A percentile compares a stretch with the other conserved stretches of the same genome.
Conservation (phyloP, 805 yeast genomes). For the Debaryomyces tyrocola region DNA sequence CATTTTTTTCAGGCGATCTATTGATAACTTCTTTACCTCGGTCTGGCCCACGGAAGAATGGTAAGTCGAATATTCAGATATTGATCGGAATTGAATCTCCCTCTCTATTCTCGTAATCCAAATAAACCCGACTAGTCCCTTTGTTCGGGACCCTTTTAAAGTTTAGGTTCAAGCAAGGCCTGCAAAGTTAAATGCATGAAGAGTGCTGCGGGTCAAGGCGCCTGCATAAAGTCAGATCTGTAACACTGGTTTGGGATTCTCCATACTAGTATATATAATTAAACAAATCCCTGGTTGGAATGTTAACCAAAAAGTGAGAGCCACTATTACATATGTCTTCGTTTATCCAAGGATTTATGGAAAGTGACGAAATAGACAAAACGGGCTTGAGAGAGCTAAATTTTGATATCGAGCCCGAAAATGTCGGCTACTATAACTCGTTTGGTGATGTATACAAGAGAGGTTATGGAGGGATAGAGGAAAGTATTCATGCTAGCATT, state of each 20-base stretch:
- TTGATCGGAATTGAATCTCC: too few relatives aligned
- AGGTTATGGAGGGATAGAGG: not conserved
- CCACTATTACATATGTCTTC: not conserved
- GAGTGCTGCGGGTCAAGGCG: not conserved
- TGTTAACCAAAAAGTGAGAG: not conserved
- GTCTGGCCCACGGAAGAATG: too few relatives aligned
- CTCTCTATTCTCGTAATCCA: too few relatives aligned
- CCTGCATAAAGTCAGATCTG: not conserved
- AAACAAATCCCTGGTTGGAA: too few relatives aligned
- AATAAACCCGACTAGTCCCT: not conserved
- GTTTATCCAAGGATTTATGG: not conserved
- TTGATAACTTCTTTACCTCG: too few relatives aligned
- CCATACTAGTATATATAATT: too few relatives aligned
- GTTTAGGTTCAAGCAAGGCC: not conserved
- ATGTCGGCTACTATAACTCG: not conserved
- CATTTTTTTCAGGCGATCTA: too few relatives aligned
- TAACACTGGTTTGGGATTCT: not conserved
- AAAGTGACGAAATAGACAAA: not conserved
- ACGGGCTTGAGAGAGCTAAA: not conserved
- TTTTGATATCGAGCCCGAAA: not conserved
- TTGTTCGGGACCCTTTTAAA: not conserved
- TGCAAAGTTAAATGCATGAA: too few relatives aligned
- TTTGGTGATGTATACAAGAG: not conserved
- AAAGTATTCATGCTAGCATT: not conserved
- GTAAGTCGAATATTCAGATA: too few relatives aligned